Base-by-base conservation (phyloP, 371 early-diverging fungal genomes). In the Mortierella sp. region DNA sequence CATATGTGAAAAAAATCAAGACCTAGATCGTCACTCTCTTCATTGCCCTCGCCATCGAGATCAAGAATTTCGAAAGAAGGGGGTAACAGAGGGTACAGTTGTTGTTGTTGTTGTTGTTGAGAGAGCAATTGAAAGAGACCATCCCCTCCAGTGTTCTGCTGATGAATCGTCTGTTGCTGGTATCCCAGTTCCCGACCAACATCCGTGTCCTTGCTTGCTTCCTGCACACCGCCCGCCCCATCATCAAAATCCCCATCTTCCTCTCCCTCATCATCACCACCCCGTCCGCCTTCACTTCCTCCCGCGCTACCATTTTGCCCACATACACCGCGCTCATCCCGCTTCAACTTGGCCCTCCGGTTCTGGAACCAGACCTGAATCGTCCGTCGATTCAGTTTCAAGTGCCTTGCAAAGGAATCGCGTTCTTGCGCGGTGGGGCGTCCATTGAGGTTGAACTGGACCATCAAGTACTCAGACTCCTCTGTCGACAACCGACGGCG, bases 281-380 rank as follows among this genome's bases (percentile, higher is more conserved):
- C 27, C 8, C 2, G 49, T 21, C 54, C 12, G 21, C 51, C 49
- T 38, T 32, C 7, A 3, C 49, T 32, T 65, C 68, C 27, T 12
- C 32, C 70, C 48, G 51, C 6, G 5, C 18, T 74, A 12, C n/a
- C 44, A 8, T 18, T 24, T 16, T 58, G 38, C 41, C 21, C 49
- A 32, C 54, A 54, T 70, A 16, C 75, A 7, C 48, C 79, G 21
- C 76, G 77, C 46, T 68, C 77, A 29, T 80, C 80, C 35, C 83
- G 63, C 51, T 87, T 87, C 29, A 77, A 54, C 32, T 93, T 93
- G 29, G 92, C 92, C 43, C 98, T 91, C 68, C 96, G 92, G 88
- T 98, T 98, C 84, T 98, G 98, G 89, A 98, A 98, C 98, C 98
- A 97, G 73, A 97, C 94, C 85, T 98, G 96, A 27, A 97, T 93